Conservation (phyloP, 768 basidiomycete genomes). For the Multifurca ochricompacta region DNA sequence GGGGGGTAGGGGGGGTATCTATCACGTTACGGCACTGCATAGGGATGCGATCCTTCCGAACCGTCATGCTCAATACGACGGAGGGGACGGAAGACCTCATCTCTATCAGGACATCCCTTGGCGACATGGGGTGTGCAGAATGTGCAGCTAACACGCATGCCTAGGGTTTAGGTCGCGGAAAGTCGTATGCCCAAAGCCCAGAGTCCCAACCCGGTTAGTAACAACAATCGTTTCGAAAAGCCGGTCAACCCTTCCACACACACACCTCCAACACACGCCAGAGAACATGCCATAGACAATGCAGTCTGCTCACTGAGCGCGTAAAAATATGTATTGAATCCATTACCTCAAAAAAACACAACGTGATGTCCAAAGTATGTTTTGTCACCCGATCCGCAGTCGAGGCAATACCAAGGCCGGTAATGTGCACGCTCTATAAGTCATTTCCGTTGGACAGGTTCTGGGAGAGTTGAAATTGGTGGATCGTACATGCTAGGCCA, state of each 20-base stretch:
- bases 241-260: not conserved
- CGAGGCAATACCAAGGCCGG: not conserved
- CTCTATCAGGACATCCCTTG: not conserved
- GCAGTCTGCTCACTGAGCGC: not conserved
- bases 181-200: not conserved
- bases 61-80: not conserved
- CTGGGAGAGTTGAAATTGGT: not conserved
- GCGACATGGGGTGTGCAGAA: not conserved
- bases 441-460: not conserved
- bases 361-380: not conserved
- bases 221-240: not conserved
- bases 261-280: not conserved
- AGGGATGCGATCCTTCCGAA: not conserved
- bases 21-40: not conserved
- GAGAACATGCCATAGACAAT: not conserved
- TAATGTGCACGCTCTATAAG: not conserved
- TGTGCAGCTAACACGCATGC: not conserved
- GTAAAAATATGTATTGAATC: not conserved
- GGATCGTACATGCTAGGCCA: not conserved
- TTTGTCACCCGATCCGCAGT: constrained; percentile 3
- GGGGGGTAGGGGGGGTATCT: not conserved
- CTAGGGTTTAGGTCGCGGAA: not conserved
- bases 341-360: constrained; percentile 7
- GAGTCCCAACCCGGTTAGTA: too few species aligned
- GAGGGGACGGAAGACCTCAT: not conserved